These are phyloP conservation scores for Pochonia chlamydosporia DNA, from an alignment of 2,329 filamentous ascomycete species.

Conservation along the genomic window DNA sequence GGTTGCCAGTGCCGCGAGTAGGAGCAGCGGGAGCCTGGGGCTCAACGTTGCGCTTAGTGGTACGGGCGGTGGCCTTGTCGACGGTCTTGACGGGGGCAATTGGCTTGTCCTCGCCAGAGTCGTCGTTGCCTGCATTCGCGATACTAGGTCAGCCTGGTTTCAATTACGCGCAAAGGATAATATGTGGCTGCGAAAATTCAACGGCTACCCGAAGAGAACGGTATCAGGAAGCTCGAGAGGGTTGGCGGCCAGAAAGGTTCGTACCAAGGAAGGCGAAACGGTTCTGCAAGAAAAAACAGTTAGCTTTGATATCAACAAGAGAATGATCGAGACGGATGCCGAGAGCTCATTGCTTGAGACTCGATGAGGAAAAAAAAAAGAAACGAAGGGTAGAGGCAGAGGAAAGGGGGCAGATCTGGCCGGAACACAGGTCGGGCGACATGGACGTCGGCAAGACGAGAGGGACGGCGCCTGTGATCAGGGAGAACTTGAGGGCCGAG, in stretches of 20 bases:
- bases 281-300: conserved; percentile 56
- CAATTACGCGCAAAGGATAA: conserved; percentile 7
- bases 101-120: conserved; percentile 61
- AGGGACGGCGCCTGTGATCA: neutral
- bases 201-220: neutral
- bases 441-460: neutral
- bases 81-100: conserved; percentile 81
- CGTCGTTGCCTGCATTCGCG: conserved; percentile 48
- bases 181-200: conserved; percentile 7
- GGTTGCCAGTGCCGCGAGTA: conserved; percentile 37
- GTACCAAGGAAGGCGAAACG: conserved; percentile 97
- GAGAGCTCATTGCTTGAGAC: neutral
- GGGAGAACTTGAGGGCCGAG: neutral
- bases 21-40: conserved; percentile 65
- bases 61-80: conserved; percentile 73
- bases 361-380: neutral
- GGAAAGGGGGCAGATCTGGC: too few relatives aligned
- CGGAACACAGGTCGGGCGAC: too few relatives aligned
- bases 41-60: conserved; percentile 79
- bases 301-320: neutral
- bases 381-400: neutral
- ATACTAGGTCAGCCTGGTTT: conserved; percentile 10
- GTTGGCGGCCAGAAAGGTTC: conserved; percentile 23
- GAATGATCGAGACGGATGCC: neutral
- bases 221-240: conserved; percentile 12